These are phyloP conservation scores for Tricholoma bakamatsutake DNA, from an alignment of 768 basidiomycete species.

Conservation along the genomic window DNA sequence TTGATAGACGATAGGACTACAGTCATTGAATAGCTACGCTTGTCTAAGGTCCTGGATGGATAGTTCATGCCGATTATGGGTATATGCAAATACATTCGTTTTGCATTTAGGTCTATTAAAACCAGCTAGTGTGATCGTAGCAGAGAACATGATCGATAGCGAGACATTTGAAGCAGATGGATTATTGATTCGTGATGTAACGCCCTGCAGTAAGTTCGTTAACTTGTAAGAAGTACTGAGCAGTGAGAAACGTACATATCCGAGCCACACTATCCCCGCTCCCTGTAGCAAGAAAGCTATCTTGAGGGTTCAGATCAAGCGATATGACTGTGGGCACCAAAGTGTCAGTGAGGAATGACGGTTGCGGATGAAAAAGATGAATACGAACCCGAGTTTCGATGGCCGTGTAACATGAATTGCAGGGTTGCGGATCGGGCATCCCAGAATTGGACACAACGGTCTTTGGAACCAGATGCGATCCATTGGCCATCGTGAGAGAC, in stretches of 20 bases:
- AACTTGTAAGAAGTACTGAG: neutral
- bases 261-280: slow-evolving; percentile 50
- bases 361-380: slow-evolving; percentile 20
- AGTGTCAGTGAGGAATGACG: neutral
- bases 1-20: too few species aligned
- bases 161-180: neutral
- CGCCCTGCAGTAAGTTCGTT: slow-evolving; percentile 5
- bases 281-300: slow-evolving; percentile 43
- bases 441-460: slow-evolving; percentile 95
- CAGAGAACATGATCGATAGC: neutral
- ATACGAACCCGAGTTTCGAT: slow-evolving; percentile 48
- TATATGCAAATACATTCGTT: neutral
- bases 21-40: too few species aligned
- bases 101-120: neutral
- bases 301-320: slow-evolving; percentile 41
- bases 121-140: neutral
- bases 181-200: slow-evolving; percentile 3
- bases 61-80: neutral
- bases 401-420: slow-evolving; percentile 88
- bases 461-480: slow-evolving; percentile 93
- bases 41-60: neutral
- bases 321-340: slow-evolving; percentile 35
- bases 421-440: slow-evolving; percentile 70
- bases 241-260: slow-evolving; percentile 44
- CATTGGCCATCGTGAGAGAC: slow-evolving; percentile 89